phyloP scores from a whole-genome alignment of 371 early-diverging fungal species.

The Mortierella polycephala region DNA sequence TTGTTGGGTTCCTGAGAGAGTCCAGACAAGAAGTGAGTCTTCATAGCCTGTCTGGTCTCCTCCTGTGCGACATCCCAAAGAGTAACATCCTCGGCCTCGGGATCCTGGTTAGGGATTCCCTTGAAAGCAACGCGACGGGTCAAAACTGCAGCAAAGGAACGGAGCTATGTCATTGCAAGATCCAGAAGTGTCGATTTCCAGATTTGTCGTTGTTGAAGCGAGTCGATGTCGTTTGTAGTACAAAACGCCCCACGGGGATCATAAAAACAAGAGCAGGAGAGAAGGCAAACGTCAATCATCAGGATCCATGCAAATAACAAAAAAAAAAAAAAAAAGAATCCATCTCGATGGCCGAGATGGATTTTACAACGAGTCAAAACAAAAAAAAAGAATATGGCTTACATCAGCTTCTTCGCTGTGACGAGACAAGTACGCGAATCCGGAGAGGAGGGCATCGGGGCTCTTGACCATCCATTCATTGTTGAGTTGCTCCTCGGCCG shows the following conservation, averaged over 20 bases:
- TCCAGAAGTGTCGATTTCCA: neutral
- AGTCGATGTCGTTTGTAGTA: too few relatives aligned
- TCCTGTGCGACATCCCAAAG: conserved; percentile 80
- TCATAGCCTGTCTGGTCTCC: conserved; percentile 71
- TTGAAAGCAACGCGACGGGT: conserved; percentile 89
- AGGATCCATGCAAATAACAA: neutral
- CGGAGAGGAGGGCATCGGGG: conserved; percentile 74
- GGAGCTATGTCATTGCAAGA: conserved; percentile 65
- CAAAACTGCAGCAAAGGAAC: conserved; percentile 89
- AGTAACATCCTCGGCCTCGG: conserved; percentile 61
- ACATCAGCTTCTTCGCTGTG: conserved; percentile 66
- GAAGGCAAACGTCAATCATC: too few relatives aligned
- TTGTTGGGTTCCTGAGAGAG: conserved; percentile 79
- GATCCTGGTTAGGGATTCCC: conserved; percentile 59
- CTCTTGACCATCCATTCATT: conserved; percentile 76
- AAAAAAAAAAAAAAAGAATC: neutral
- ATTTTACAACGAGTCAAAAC: neutral
- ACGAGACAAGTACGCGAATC: conserved; percentile 72
- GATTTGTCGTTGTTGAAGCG: conserved; percentile 1
- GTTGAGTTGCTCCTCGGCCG: conserved; percentile 79
- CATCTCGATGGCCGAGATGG: neutral
- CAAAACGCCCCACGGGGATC: neutral
- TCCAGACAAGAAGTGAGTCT: conserved; percentile 77
- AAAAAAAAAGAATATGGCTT: conserved; percentile 17
- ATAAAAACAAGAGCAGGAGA: too few relatives aligned